Evolutionary conservation across 1,139 yeast species (phyloP).

Genomic region (Pneumocystis murina): DNA sequence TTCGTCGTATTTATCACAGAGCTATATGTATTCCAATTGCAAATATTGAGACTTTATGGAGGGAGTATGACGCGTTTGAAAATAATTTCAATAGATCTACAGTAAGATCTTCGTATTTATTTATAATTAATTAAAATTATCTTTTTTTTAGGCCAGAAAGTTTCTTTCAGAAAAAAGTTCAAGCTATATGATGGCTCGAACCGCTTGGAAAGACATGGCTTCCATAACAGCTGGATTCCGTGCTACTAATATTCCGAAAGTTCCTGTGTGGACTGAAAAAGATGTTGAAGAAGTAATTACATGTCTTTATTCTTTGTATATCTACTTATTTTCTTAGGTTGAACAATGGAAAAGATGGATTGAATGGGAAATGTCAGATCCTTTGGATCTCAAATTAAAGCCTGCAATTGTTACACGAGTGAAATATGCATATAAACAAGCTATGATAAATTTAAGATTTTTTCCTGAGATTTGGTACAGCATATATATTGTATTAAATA

Average conservation of each 20-base stretch:
- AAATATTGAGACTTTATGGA: slow-evolving; percentile 68
- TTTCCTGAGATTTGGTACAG: slow-evolving; percentile 80
- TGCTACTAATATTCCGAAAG: slow-evolving; percentile 29
- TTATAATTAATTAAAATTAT: neutral
- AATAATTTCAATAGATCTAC: slow-evolving; percentile 57
- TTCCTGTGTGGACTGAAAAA: slow-evolving; percentile 24
- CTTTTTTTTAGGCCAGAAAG: slow-evolving; percentile 42
- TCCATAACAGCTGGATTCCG: slow-evolving; percentile 37
- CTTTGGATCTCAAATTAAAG: slow-evolving; percentile 39
- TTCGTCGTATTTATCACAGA: slow-evolving; percentile 58
- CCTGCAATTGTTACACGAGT: slow-evolving; percentile 35
- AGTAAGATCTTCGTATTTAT: slow-evolving; percentile 1
- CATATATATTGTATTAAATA: slow-evolving; percentile 23
- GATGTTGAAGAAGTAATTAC: slow-evolving; percentile 24
- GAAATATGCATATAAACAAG: slow-evolving; percentile 60
- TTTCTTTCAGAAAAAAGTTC: slow-evolving; percentile 71
- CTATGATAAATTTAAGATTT: slow-evolving; percentile 52
- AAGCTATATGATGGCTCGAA: slow-evolving; percentile 79
- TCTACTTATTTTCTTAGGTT: slow-evolving; percentile 13
- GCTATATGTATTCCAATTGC: slow-evolving; percentile 59
- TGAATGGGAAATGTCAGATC: slow-evolving; percentile 61
- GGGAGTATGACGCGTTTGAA: slow-evolving; percentile 69
- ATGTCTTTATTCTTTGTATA: neutral
- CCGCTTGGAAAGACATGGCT: slow-evolving; percentile 59
- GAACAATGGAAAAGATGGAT: slow-evolving; percentile 64